A percentile compares a stretch with the other conserved stretches of the same genome.
Evolutionary conservation across 495 filamentous ascomycete genomes (phyloP).

Genomic region (Halenospora varia): DNA sequence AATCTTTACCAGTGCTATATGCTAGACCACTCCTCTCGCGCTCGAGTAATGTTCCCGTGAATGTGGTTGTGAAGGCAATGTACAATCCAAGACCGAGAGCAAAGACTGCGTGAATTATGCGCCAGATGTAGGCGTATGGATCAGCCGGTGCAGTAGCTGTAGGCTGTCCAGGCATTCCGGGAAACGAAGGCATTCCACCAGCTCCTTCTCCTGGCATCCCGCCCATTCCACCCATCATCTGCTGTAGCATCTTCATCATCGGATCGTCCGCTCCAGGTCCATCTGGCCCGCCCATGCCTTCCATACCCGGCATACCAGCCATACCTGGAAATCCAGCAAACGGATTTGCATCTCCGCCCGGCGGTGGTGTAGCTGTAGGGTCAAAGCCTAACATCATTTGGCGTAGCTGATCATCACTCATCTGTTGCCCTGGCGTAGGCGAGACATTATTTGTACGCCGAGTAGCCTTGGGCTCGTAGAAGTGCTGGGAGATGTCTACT

Average conservation of each 20-base stretch:
- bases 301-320: slow-evolving; percentile 20
- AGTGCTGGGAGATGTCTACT: slow-evolving; percentile 62
- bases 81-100: slow-evolving; percentile 69
- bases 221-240: slow-evolving; percentile 47
- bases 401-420: slow-evolving; percentile 30
- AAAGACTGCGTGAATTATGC: slow-evolving; percentile 70
- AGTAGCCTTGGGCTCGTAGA: slow-evolving; percentile 39
- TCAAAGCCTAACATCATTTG: slow-evolving; percentile 43
- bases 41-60: slow-evolving; percentile 52
- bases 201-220: slow-evolving; percentile 31
- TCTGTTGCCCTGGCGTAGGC: slow-evolving; percentile 29
- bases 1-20: slow-evolving; percentile 17
- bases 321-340: slow-evolving; percentile 29
- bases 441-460: slow-evolving; percentile 29
- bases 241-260: slow-evolving; percentile 57
- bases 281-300: slow-evolving; percentile 17
- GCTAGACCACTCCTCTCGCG: slow-evolving; percentile 29
- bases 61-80: slow-evolving; percentile 57
- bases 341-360: slow-evolving; percentile 29
- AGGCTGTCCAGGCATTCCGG: slow-evolving; percentile 17
- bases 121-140: slow-evolving; percentile 55
- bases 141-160: slow-evolving; percentile 32
- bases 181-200: slow-evolving; percentile 32
- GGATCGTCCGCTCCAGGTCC: slow-evolving; percentile 46
- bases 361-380: slow-evolving; percentile 31